Evolutionary conservation across 1,284 basidiomycete species (phyloP).

Genomic region (Gastroboletus turbinatus): DNA sequence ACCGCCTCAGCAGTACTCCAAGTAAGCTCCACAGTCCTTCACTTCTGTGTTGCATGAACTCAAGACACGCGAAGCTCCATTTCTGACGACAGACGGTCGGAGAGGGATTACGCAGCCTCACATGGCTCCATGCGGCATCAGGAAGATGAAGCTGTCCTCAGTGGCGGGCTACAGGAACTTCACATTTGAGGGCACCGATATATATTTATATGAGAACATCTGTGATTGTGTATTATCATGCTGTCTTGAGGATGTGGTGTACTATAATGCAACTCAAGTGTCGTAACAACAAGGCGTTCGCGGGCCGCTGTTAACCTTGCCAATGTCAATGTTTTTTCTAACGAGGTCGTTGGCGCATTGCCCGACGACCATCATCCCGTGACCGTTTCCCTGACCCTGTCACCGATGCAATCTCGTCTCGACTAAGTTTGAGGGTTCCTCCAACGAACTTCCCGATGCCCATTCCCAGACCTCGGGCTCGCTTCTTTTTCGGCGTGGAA

Average conservation of each 20-base stretch:
- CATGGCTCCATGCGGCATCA: conserved; percentile 14
- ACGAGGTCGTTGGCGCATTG: conserved; percentile 18
- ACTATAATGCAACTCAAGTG: neutral
- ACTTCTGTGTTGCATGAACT: conserved; percentile 6
- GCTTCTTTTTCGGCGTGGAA: conserved; percentile 40
- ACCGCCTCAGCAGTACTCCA: conserved; percentile 15
- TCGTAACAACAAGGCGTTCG: neutral
- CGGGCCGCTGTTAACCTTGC: neutral
- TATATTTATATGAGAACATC: conserved; percentile 12
- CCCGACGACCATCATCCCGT: conserved; percentile 12
- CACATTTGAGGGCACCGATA: conserved; percentile 18
- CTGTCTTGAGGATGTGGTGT: conserved; percentile 1
- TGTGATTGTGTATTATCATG: conserved; percentile 5
- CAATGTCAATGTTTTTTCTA: neutral
- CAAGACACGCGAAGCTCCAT: conserved; percentile 20
- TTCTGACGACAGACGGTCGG: conserved; percentile 29
- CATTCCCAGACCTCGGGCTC: conserved; percentile 67
- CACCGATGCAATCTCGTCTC: conserved; percentile 53
- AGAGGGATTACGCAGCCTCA: conserved; percentile 24
- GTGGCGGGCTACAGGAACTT: conserved; percentile 22
- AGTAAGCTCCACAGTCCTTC: conserved; percentile 17
- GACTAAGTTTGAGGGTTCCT: conserved; percentile 63
- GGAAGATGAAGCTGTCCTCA: conserved; percentile 27
- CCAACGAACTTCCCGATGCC: conserved; percentile 74
- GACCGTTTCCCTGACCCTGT: conserved; percentile 30